Evolutionary conservation across 306 rosid genomes (phyloP), one percentile per base, ranked within the genome.

Genomic region (Quercus suber): DNA sequence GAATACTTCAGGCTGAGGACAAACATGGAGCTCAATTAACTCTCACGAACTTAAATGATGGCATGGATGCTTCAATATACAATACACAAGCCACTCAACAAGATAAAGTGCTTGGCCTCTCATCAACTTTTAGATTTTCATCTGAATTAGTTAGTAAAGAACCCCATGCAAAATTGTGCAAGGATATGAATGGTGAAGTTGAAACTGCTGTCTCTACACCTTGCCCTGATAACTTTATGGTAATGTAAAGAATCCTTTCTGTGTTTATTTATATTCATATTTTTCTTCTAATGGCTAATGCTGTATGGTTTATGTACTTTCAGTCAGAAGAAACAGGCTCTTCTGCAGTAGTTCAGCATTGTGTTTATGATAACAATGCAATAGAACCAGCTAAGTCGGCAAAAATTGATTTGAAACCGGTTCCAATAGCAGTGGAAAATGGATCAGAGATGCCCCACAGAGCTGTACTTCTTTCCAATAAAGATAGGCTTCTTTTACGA

Each of bases 401-500:
- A 11, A 80, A 84, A 78, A 68, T 64, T 55, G 80, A 53, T 67
- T 69, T 80, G 9, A 74, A 83, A 78, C 51, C 51, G 5, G 82
- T 78, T 82, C 83, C 84, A n/a, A 64, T 74, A 51, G 75, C 35
- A 65, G 78, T 55, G 73, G 78, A 55, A 53, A 87, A 71, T 75
- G 80, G 69, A 60, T 78, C 84, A 53, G 84, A 80, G 59, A 74
- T 77, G 71, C 79, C 92, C 72, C 78, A 89, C 52, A 76, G 81
- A 75, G 61, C 86, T 77, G 45, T 83, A 49, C 79, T 28, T 64
- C 95, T 95, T 82, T 87, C 98, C 80, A 95, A 95, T 75, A 90
- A 72, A 75, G 94, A 92, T 87, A 90, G 97, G 79, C 95, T 95
- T 64, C 95, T 91, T 78, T 89, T 95, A 27, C 84, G 96, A 73